Evolutionary conservation across 2,329 filamentous ascomycete species (phyloP).

Genomic region (Teratosphaeria zuluensis): DNA sequence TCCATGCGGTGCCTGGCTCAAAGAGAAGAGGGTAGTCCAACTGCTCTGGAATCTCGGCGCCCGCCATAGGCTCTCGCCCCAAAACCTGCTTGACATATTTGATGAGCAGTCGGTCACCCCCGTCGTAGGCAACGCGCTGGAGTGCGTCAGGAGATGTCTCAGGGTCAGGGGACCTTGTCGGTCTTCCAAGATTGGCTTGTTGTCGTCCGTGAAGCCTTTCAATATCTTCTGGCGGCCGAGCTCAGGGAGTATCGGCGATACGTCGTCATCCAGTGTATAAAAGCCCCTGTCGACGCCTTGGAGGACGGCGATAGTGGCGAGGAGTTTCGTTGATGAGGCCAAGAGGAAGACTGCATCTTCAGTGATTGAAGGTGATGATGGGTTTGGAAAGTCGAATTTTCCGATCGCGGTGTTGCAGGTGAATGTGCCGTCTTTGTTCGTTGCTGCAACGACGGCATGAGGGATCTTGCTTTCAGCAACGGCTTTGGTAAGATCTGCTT

Average conservation of each 20-base stretch:
- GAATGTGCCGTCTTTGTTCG: constrained; percentile 15
- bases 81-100: constrained; percentile 11
- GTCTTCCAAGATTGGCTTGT: constrained; percentile 22
- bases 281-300: constrained; percentile 46
- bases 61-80: constrained; percentile 7
- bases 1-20: constrained; percentile 44
- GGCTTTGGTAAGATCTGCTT: constrained; percentile 18
- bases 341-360: constrained; percentile 23
- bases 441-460: constrained; percentile 21
- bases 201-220: constrained; percentile 36
- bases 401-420: constrained; percentile 23
- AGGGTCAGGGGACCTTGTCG: constrained; percentile 39
- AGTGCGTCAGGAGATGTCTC: constrained; percentile 43
- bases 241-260: constrained; percentile 39
- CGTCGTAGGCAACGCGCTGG: constrained; percentile 39
- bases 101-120: constrained; percentile 28
- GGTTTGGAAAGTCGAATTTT: constrained; percentile 10
- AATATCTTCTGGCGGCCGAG: constrained; percentile 41
- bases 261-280: constrained; percentile 37
- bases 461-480: constrained; percentile 23
- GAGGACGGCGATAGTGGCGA: constrained; percentile 44
- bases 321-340: constrained; percentile 34
- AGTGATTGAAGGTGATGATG: constrained; percentile 14
- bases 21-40: constrained; percentile 39
- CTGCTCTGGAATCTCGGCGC: constrained; percentile 31